Base-by-base conservation (phyloP, 305 asterid genomes). In the Ajuga reptans region DNA sequence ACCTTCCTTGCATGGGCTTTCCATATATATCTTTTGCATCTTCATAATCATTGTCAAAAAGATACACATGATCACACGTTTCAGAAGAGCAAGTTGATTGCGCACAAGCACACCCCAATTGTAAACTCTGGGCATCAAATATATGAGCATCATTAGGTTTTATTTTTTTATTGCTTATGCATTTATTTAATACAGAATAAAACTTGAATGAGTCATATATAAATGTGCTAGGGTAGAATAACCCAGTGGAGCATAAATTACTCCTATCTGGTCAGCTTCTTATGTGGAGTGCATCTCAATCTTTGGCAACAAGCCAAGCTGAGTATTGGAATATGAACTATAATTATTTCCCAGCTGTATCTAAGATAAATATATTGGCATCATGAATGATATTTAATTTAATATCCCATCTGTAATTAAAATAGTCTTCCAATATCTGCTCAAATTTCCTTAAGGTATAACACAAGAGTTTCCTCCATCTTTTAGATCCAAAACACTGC, bases 21-120 rank as follows among this genome's bases (percentile, higher is more conserved):
- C 99, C 98, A 51, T 84, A 82, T 64, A 94, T 83, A 78, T 94
- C 99, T 78, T 85, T 94, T 52, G 98, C 98, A 72, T 89, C 97
- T 72, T 87, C 97, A 70, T 89, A 88, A 79, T 94, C 99, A 79
- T 85, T 89, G 85, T 86, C 85, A 62, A 94, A 89, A 74, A 94
- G 95, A 79, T 94, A 94, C 58, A 88, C 91, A 76, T 94, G 99
- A 76, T 91, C 96, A 54, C 99, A 94, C 46, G 75, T 75, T 76
- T 75, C 87, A 50, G 98, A 78, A 50, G 87, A 83, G 81, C 99
- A 94, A 47, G 76, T 74, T 54, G 88, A 86, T 76, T 68, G 79
- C 12, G 83, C 81, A 86, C 97, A 91, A 70, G 82, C 74, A 81
- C 99, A 94, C 41, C 95, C 98, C 86, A 94, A 72, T 68, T 91